phyloP scores from a whole-genome alignment of 1,139 yeast genomes.

The Ashbya aceris region DNA sequence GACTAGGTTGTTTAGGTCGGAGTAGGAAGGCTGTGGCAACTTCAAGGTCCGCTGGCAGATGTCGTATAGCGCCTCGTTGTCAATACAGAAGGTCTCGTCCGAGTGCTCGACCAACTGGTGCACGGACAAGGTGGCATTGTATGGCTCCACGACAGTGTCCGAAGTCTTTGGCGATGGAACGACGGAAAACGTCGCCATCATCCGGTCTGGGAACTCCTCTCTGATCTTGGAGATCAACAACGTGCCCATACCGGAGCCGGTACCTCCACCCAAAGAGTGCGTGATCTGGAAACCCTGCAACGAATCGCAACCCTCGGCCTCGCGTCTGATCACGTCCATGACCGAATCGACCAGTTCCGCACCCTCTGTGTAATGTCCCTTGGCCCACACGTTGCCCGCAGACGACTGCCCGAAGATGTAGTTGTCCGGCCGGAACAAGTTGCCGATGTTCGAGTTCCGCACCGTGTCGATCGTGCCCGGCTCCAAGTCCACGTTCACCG shows the following conservation, averaged over 20 bases:
- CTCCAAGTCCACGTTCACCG: conserved; percentile 84
- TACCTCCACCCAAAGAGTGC: conserved; percentile 93
- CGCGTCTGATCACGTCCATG: conserved; percentile 82
- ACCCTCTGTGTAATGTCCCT: conserved; percentile 93
- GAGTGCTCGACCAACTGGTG: conserved; percentile 86
- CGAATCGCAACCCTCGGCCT: conserved; percentile 87
- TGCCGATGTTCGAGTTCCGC: conserved; percentile 66
- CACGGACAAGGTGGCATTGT: conserved; percentile 85
- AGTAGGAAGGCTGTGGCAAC: conserved; percentile 67
- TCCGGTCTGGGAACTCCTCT: conserved; percentile 87
- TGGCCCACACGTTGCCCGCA: conserved; percentile 95
- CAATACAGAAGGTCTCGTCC: conserved; percentile 90
- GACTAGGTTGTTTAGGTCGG: conserved; percentile 70
- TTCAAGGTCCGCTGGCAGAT: conserved; percentile 81
- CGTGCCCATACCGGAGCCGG: conserved; percentile 95
- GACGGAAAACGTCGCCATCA: conserved; percentile 92
- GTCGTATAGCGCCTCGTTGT: conserved; percentile 84
- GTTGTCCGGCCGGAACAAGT: conserved; percentile 85
- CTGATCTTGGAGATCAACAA: conserved; percentile 68
- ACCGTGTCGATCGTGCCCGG: conserved; percentile 89
- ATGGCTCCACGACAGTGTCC: conserved; percentile 90
- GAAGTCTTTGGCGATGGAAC: conserved; percentile 87
- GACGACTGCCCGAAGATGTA: conserved; percentile 82
- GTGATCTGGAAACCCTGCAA: conserved; percentile 91
- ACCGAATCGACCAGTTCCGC: conserved; percentile 88